A percentile compares a stretch with the other conserved stretches of the same genome.
Conservation (phyloP, 805 yeast species). For the Pichia nanzhaoensis region DNA sequence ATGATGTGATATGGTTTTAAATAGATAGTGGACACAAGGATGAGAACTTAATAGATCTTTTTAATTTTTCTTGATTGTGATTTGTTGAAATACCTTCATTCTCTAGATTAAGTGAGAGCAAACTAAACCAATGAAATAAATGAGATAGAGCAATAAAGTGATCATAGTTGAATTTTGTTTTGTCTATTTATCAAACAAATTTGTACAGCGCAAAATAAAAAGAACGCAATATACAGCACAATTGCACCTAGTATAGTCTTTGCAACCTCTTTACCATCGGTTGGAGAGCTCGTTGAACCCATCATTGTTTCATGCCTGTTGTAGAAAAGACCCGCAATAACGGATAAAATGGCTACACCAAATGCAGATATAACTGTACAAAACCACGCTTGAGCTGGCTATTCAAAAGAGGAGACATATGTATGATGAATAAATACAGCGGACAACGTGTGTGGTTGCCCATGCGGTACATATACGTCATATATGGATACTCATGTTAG, state of each 20-base stretch:
- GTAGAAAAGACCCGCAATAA: conserved; percentile 76
- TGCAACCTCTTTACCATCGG: conserved; percentile 86
- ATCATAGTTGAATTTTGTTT: conserved; percentile 50
- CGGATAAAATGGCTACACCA: conserved; percentile 80
- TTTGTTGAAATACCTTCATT: too few species aligned
- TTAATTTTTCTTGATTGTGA: too few species aligned
- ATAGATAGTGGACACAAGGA: too few species aligned
- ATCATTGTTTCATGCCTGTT: conserved; percentile 83
- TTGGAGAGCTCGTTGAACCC: conserved; percentile 88
- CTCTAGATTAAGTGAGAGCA: too few species aligned
- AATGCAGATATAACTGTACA: conserved; percentile 91
- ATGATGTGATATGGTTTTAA: too few species aligned
- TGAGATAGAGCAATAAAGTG: not conserved
- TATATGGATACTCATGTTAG: conserved; percentile 3
- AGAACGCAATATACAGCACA: conserved; percentile 68
- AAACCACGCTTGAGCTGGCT: conserved; percentile 88
- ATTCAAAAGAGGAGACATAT: not conserved
- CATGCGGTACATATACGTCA: not conserved
- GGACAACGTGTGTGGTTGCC: not conserved
- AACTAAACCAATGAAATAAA: not conserved
- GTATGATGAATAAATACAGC: too few species aligned
- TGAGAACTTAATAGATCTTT: too few species aligned
- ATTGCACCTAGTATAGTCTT: conserved; percentile 88
- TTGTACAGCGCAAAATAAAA: conserved; percentile 88
- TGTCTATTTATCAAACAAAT: conserved; percentile 57